phyloP scores from a whole-genome alignment of 2,329 filamentous ascomycete species.

The Elsinoe batatas region DNA sequence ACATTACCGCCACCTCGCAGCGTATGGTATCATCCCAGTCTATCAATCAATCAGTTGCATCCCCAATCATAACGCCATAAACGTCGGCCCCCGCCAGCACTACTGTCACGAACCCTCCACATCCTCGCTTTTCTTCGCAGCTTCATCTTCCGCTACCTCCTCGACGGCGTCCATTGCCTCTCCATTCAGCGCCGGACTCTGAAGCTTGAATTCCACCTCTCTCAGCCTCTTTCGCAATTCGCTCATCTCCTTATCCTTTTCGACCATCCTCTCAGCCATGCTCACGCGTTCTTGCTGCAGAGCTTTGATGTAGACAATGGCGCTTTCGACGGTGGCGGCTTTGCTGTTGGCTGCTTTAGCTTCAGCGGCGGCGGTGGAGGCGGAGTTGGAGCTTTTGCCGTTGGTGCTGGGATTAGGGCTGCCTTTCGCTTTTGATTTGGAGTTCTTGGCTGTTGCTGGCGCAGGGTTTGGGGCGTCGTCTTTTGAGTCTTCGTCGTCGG shows the following conservation, averaged over 20 bases:
- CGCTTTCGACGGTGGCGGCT: slow-evolving; percentile 92
- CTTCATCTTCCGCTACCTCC: not conserved
- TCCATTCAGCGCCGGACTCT: not conserved
- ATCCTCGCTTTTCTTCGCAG: not conserved
- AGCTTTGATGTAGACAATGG: slow-evolving; percentile 87
- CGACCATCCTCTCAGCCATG: slow-evolving; percentile 20
- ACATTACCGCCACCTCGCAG: no score
- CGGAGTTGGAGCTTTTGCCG: slow-evolving; percentile 19
- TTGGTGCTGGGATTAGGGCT: slow-evolving; percentile 17
- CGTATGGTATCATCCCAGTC: no score
- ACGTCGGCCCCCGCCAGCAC: not conserved
- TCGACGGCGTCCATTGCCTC: not conserved
- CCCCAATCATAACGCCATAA: not conserved
- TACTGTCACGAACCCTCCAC: not conserved
- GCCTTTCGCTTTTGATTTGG: not conserved
- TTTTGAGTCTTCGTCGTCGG: slow-evolving; percentile 31
- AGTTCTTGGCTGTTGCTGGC: no score
- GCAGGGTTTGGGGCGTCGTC: slow-evolving; percentile 19
- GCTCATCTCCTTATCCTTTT: slow-evolving; percentile 24
- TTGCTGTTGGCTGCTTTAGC: slow-evolving; percentile 66
- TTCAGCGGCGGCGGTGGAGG: slow-evolving; percentile 19
- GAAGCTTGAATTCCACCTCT: not conserved
- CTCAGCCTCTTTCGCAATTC: slow-evolving; percentile 11
- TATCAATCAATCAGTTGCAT: no score
- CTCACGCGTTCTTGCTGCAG: slow-evolving; percentile 50